Evolutionary conservation across 1,284 basidiomycete genomes (phyloP), one percentile per base, ranked within the genome.

Genomic region (Fomitiporia mediterranea): DNA sequence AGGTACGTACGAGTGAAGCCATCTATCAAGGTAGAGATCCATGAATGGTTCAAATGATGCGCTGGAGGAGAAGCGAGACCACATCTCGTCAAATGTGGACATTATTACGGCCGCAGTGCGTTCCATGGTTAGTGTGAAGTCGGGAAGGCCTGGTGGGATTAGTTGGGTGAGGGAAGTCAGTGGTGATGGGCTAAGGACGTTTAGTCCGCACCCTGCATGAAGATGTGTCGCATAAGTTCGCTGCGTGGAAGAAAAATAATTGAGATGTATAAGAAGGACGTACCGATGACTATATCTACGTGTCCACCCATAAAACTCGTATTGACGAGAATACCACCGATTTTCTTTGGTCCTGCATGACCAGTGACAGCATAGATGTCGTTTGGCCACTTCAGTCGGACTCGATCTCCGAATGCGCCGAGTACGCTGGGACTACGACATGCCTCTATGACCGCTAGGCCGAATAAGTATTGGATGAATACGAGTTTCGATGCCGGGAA

Each of bases 361-460:
- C 74, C 73, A 1, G 73, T 74, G 9, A 82, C 70, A 1, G 84
- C 88, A 66, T 98, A 99, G 5, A 99, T 75, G 67, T 99, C 96
- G 66, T 99, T 99, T 9, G 96, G 96, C 97, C 97, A 99, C 71
- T 99, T 99, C 53, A 99, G 76, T 47, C 84, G 80, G 3, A 96
- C 80, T 3, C 75, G 76, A 11, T 76, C 72, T 0, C 84, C 88
- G 59, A 74, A 74, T 25, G 68, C 70, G 9, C 76, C 84, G 0
- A 90, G 72, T 7, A 84, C 74, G 4, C 61, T 68, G 11, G 72
- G 69, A 30, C 79, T 74, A 1, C 82, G 73, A 61, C 90, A 87
- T 0, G 92, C 94, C 64, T 95, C 89, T 2, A 86, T 83, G n/a
- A 98, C 86, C 0, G 95, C 92, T 28, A 99, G 74, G 0, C 89